Evolutionary conservation across 257 asterid species (phyloP).

Genomic region (Gentiana macrophylla): DNA sequence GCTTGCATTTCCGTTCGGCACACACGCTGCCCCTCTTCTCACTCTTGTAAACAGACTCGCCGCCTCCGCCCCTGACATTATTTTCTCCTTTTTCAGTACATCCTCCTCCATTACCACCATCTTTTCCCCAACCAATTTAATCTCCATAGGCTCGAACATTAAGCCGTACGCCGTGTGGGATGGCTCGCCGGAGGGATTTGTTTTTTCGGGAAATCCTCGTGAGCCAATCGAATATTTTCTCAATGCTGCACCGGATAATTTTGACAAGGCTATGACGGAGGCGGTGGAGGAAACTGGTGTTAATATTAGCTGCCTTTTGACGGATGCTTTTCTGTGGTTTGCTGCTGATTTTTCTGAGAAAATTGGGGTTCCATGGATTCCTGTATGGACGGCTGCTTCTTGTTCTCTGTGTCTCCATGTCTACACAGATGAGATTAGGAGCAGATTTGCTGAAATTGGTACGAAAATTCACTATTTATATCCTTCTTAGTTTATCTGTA

Average conservation of each 20-base stretch:
- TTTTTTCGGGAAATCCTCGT: slow-evolving; percentile 24
- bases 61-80: slow-evolving; percentile 22
- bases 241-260: slow-evolving; percentile 41
- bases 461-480: background rate
- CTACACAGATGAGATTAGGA: slow-evolving; percentile 36
- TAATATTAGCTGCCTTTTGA: slow-evolving; percentile 34
- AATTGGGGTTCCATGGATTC: slow-evolving; percentile 49
- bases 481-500: background rate
- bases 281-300: slow-evolving; percentile 39
- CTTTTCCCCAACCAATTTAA: background rate
- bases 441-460: slow-evolving; percentile 1
- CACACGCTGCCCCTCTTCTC: slow-evolving; percentile 58
- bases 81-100: slow-evolving; percentile 50
- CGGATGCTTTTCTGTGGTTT: slow-evolving; percentile 64
- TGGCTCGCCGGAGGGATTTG: slow-evolving; percentile 29
- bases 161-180: slow-evolving; percentile 39
- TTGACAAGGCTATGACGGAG: slow-evolving; percentile 26
- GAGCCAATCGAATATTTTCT: slow-evolving; percentile 46
- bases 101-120: slow-evolving; percentile 24
- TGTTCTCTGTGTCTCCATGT: slow-evolving; percentile 46
- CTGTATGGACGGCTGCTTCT: slow-evolving; percentile 55
- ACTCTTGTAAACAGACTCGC: slow-evolving; percentile 39
- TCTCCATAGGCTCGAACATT: slow-evolving; percentile 10
- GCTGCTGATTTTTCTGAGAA: slow-evolving; percentile 43
- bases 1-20: slow-evolving; percentile 72